These are phyloP conservation scores for Plasmodium reichenowi DNA, from an alignment of 169 alveolate species.

Conservation along the genomic window DNA sequence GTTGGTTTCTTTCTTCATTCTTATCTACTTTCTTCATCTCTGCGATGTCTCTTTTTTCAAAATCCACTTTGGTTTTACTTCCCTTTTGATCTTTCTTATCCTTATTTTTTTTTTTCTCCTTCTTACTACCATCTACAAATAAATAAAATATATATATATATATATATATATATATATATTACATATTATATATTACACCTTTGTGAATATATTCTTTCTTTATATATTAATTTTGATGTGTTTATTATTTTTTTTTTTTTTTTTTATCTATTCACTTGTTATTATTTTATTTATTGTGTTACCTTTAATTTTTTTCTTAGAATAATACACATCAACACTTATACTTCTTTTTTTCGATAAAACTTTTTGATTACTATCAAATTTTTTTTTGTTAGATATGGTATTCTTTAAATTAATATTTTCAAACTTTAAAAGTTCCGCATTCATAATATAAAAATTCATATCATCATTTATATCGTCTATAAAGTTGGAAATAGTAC, in stretches of 20 bases:
- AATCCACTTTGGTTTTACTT: background rate
- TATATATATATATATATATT: no score
- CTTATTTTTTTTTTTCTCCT: background rate
- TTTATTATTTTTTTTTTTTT: no score
- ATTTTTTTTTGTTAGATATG: background rate
- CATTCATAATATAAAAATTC: background rate
- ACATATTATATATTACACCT: no score
- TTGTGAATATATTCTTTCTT: no score
- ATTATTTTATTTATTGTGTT: background rate
- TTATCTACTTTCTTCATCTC: background rate
- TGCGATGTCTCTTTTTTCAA: background rate
- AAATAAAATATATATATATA: no score
- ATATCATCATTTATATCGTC: conserved; percentile 17
- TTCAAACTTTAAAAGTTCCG: conserved; percentile 1
- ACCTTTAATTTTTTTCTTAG: conserved; percentile 1
- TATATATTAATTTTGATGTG: no score
- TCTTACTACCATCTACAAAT: background rate
- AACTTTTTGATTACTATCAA: background rate
- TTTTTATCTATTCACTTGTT: no score
- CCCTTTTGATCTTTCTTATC: background rate
- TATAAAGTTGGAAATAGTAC: conserved; percentile 2
- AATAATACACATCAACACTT: conserved; percentile 50
- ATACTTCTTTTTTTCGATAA: conserved; percentile 3
- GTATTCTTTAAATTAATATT: conserved; percentile 9
- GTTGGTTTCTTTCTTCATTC: background rate